These are phyloP conservation scores for Scortechinia acanthostroma DNA, from an alignment of 2,329 filamentous ascomycete species.

Conservation along the genomic window DNA sequence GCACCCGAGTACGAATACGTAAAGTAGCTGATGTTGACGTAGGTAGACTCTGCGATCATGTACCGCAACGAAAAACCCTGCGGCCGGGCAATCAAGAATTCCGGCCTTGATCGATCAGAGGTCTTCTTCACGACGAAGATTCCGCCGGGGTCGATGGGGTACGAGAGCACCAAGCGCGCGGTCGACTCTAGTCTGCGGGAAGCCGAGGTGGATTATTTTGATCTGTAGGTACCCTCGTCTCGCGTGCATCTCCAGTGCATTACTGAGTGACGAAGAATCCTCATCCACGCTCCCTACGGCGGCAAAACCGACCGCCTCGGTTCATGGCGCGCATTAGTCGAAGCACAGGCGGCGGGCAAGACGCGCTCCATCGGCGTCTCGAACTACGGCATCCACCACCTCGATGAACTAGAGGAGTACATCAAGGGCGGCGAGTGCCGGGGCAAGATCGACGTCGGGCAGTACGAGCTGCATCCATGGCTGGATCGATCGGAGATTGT, in stretches of 20 bases:
- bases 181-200: background rate
- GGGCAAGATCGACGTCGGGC: constrained; percentile 51
- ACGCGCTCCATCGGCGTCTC: constrained; percentile 9
- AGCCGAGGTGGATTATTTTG: background rate
- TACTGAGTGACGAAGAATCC: background rate
- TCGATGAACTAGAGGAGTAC: constrained; percentile 10
- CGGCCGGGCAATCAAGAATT: constrained; percentile 35
- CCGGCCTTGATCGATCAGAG: constrained; percentile 36
- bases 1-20: no score
- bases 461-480: constrained; percentile 63
- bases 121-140: constrained; percentile 54
- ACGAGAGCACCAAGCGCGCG: constrained; percentile 32
- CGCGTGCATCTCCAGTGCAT: background rate
- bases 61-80: constrained; percentile 48
- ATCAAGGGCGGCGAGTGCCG: constrained; percentile 19
- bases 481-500: constrained; percentile 53
- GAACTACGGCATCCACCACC: constrained; percentile 10
- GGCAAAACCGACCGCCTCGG: constrained; percentile 7
- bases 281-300: constrained; percentile 11
- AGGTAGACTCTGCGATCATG: constrained; percentile 42
- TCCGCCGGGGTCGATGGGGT: constrained; percentile 36
- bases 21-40: constrained; percentile 2
- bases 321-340: constrained; percentile 10
- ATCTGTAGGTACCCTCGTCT: background rate
- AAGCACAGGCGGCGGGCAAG: constrained; percentile 9